Evolutionary conservation across 495 filamentous ascomycete genomes (phyloP), one percentile per base, ranked within the genome.

Genomic region (Penicillium pancosmium): DNA sequence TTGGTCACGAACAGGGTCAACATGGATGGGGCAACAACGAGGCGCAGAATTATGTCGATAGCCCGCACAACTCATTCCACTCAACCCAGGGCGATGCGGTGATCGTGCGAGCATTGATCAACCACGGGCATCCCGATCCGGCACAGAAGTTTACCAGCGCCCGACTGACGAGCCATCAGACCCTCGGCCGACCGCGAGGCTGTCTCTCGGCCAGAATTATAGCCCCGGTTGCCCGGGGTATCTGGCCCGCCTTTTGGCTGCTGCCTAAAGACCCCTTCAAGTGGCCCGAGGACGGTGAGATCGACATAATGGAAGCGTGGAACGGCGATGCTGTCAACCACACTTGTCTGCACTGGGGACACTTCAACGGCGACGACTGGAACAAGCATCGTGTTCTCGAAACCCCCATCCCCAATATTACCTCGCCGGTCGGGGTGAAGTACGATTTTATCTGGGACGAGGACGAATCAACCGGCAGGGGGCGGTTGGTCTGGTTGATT

Each of bases 181-280:
- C 64, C 36, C 67, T 69, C 48, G 33, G 52, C 34, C 64, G 67
- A 56, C 54, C 64, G 54, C 64, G 67, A 16, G 67, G 67, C 51
- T 69, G 67, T 63, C 61, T 69, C n/a, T 65, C 64, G 21, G 67
- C 64, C 52, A 65, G 64, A 52, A 69, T 69, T 50, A 67, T 48
- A 10, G 64, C 67, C 48, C 67, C 67, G 11, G 64, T 67, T 6
- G 67, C 67, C 27, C 54, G 59, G 35, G 67, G 67, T 56, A 69
- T 69, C 59, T 69, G 67, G 67, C 67, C 67, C 49, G 67, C 67
- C 31, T 69, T 69, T 63, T 69, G 67, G 67, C 61, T 69, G 67
- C 67, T 69, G 61, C 67, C 67, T 62, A 67, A 69, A 65, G 67
- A 69, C 47, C 67, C 67, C 52, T 69, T 69, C 59, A 65, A 67